Evolutionary conservation across 257 asterid species (phyloP).

Genomic region (Echium plantagineum): DNA sequence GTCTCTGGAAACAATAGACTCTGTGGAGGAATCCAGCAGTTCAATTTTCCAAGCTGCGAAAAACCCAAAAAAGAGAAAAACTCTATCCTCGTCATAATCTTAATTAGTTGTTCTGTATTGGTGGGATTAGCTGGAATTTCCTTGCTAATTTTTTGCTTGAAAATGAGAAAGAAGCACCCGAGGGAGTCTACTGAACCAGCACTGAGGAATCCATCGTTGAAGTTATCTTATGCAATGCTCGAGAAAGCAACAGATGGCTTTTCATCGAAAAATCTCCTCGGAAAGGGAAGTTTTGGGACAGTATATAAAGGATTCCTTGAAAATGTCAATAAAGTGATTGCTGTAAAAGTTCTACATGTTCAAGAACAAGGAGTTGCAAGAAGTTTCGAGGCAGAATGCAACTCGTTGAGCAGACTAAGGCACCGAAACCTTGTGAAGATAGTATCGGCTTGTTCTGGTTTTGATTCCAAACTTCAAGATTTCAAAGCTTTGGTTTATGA

Average conservation of each 20-base stretch:
- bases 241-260: no score
- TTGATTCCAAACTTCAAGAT: no score
- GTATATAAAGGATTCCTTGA: conserved; percentile 14
- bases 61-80: neutral
- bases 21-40: conserved; percentile 16
- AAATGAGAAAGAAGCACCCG: no score
- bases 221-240: no score
- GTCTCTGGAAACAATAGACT: conserved; percentile 11
- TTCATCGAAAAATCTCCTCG: no score
- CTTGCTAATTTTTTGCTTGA: neutral
- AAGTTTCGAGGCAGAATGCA: conserved; percentile 8
- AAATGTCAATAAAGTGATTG: neutral
- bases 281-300: no score
- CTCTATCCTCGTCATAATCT: neutral
- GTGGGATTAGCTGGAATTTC: neutral
- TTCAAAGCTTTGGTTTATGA: no score
- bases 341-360: neutral
- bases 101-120: neutral
- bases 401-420: neutral
- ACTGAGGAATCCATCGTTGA: no score
- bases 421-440: no score
- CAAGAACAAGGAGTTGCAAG: neutral
- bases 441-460: no score
- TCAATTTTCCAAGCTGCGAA: conserved; percentile 10
- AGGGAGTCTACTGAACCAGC: no score